These are phyloP conservation scores for Clavaria fumosa DNA, from an alignment of 768 basidiomycete genomes.

Conservation along the genomic window DNA sequence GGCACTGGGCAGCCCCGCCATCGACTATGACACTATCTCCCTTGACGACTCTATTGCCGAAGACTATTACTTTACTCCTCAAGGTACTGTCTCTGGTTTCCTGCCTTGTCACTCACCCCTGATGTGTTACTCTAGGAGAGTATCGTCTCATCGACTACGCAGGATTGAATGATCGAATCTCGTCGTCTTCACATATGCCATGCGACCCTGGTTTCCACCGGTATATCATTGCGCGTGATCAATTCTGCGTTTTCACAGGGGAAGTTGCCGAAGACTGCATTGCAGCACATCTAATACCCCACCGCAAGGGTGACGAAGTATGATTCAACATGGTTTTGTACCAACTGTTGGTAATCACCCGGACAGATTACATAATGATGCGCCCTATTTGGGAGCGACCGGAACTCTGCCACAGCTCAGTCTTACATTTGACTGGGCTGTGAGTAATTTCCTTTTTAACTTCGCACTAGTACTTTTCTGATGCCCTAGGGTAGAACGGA, in stretches of 20 bases:
- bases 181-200: conserved; percentile 7
- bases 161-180: conserved; percentile 10
- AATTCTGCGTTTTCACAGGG: conserved; percentile 4
- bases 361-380: too few species aligned
- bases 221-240: conserved; percentile 7
- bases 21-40: conserved; percentile 9
- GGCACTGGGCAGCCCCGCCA: conserved; percentile 9
- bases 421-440: too few species aligned
- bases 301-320: conserved; percentile 9
- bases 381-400: too few species aligned
- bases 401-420: too few species aligned
- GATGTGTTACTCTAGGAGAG: conserved; percentile 7
- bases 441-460: too few species aligned
- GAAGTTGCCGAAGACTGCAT: neutral
- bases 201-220: conserved; percentile 2
- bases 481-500: too few species aligned
- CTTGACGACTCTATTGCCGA: conserved; percentile 3
- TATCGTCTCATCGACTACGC: conserved; percentile 8
- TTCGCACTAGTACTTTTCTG: too few species aligned
- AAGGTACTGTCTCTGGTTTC: conserved; percentile 5
- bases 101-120: neutral
- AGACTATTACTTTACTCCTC: conserved; percentile 11
- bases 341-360: too few species aligned
- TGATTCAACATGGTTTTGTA: conserved; percentile 4
- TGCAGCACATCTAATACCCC: conserved; percentile 6